Evolutionary conservation across 306 rosid genomes (phyloP).

Genomic region (Sindora glabra): DNA sequence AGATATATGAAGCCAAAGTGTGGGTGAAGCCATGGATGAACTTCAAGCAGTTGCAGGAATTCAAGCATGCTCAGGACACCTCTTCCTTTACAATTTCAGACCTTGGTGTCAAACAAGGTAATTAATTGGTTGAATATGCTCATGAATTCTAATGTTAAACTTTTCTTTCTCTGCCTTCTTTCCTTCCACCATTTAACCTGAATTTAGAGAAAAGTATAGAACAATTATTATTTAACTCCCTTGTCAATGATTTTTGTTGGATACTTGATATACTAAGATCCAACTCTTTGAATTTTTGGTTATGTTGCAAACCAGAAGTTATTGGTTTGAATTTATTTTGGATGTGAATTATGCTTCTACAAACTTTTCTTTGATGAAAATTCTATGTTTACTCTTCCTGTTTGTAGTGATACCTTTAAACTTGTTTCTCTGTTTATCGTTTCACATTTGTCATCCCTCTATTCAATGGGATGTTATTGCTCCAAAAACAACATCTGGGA

Average conservation of each 20-base stretch:
- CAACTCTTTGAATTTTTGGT: neutral
- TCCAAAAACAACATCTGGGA: too few species aligned
- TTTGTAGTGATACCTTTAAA: neutral
- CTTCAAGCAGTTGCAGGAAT: conserved; percentile 45
- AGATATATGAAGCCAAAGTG: conserved; percentile 42
- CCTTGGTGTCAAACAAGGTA: conserved; percentile 34
- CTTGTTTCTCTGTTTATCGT: neutral
- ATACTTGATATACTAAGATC: too few species aligned
- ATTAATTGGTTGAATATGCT: neutral
- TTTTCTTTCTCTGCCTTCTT: neutral
- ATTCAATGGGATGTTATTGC: too few species aligned
- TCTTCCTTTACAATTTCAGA: conserved; percentile 18
- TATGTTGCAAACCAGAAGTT: neutral
- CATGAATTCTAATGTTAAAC: neutral
- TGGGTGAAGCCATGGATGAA: conserved; percentile 65
- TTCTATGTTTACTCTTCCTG: neutral
- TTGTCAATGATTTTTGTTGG: neutral
- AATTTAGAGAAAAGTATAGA: too few species aligned
- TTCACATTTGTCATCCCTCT: too few species aligned
- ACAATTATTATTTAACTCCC: neutral
- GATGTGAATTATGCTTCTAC: neutral
- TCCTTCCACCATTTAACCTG: too few species aligned
- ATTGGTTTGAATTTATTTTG: neutral
- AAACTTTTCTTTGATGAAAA: neutral
- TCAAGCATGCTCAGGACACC: conserved; percentile 22